phyloP scores from a whole-genome alignment of 768 basidiomycete genomes.

The Leccinum boreale region DNA sequence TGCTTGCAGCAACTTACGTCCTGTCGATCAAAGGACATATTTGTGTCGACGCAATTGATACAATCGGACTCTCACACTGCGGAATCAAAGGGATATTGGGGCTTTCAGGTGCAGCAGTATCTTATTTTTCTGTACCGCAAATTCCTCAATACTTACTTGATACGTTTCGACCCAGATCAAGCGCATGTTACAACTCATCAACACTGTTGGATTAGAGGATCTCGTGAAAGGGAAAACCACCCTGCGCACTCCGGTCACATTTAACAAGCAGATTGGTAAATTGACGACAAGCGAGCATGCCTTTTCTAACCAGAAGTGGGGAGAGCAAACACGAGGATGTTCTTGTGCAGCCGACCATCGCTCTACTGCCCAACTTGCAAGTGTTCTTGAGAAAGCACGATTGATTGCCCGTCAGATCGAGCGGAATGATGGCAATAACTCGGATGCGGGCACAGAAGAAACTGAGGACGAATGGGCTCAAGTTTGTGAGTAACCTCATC shows the following conservation, averaged over 20 bases:
- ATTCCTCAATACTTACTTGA: background rate
- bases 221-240: too few species aligned
- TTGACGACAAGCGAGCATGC: background rate
- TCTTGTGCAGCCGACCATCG: too few species aligned
- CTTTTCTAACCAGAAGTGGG: background rate
- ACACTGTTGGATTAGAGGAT: too few species aligned
- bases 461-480: too few species aligned
- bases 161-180: background rate
- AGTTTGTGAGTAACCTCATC: too few species aligned
- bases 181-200: background rate
- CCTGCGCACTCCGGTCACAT: background rate
- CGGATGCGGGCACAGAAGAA: too few species aligned
- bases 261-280: background rate
- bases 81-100: background rate
- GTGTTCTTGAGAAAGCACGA: too few species aligned
- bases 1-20: background rate
- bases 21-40: background rate
- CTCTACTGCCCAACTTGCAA: too few species aligned
- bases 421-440: too few species aligned
- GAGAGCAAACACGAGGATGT: background rate
- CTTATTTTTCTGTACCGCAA: background rate
- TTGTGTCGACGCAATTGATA: background rate
- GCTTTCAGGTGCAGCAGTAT: background rate
- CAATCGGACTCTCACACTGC: background rate
- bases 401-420: too few species aligned